phyloP scores from a whole-genome alignment of 2,329 filamentous ascomycete genomes.

The Capronia epimyces region DNA sequence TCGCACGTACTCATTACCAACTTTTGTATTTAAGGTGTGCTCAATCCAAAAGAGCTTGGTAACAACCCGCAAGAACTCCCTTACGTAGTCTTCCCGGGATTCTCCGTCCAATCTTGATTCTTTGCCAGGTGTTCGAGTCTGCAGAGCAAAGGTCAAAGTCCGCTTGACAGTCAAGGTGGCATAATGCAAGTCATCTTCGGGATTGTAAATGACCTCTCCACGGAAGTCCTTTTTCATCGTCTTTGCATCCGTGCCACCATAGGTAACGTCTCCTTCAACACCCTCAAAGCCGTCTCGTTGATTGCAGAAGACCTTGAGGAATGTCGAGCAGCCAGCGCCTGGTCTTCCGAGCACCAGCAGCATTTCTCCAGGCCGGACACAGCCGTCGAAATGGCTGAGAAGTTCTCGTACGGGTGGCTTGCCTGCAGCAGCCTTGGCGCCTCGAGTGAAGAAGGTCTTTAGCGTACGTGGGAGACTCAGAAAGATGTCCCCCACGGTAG shows the following conservation, averaged over 20 bases:
- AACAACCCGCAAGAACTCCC: slow-evolving; percentile 50
- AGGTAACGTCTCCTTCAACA: slow-evolving; percentile 50
- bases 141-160: slow-evolving; percentile 67
- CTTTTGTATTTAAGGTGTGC: slow-evolving; percentile 47
- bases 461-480: slow-evolving; percentile 45
- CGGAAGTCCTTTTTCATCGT: slow-evolving; percentile 48
- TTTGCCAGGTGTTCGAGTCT: slow-evolving; percentile 61
- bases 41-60: slow-evolving; percentile 43
- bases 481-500: slow-evolving; percentile 53
- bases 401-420: slow-evolving; percentile 58
- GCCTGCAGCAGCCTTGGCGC: slow-evolving; percentile 31
- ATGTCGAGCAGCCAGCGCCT: slow-evolving; percentile 64
- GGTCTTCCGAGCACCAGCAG: slow-evolving; percentile 63
- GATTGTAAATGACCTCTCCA: slow-evolving; percentile 60
- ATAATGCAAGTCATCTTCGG: slow-evolving; percentile 72
- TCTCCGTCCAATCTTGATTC: slow-evolving; percentile 57
- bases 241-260: slow-evolving; percentile 52
- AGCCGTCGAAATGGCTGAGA: slow-evolving; percentile 60
- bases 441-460: slow-evolving; percentile 40
- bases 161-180: slow-evolving; percentile 70
- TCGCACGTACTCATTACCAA: slow-evolving; percentile 47
- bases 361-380: slow-evolving; percentile 69
- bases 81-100: slow-evolving; percentile 54
- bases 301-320: slow-evolving; percentile 66
- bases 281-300: slow-evolving; percentile 54